phyloP scores from a whole-genome alignment of 495 filamentous ascomycete genomes.

The Melanomma pulvis-pyrius region DNA sequence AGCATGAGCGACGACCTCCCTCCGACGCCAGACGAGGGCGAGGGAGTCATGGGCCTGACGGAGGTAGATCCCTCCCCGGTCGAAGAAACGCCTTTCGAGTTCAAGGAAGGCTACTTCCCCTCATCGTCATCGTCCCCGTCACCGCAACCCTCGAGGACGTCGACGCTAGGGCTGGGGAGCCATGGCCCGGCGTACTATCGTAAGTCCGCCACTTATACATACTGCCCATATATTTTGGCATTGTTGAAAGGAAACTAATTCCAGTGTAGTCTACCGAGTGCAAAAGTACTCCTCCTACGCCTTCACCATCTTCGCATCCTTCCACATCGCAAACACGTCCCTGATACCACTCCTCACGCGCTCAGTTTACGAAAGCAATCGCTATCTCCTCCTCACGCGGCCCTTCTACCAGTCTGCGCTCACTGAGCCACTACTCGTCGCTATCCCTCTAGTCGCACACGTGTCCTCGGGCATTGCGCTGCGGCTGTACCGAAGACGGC shows the following conservation, averaged over 20 bases:
- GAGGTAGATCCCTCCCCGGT: slow-evolving; percentile 83
- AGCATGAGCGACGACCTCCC: slow-evolving; percentile 17
- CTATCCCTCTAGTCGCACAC: slow-evolving; percentile 59
- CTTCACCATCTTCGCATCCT: slow-evolving; percentile 72
- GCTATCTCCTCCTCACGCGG: slow-evolving; percentile 64
- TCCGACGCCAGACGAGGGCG: slow-evolving; percentile 26
- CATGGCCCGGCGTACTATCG: slow-evolving; percentile 45
- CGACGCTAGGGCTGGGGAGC: slow-evolving; percentile 43
- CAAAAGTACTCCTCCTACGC: slow-evolving; percentile 89
- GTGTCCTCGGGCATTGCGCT: slow-evolving; percentile 70
- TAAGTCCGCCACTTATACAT: slow-evolving; percentile 16
- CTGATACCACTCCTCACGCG: slow-evolving; percentile 63
- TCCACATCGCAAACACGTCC: slow-evolving; percentile 74
- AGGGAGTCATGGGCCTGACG: slow-evolving; percentile 60
- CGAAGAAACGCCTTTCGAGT: slow-evolving; percentile 59
- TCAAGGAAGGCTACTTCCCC: slow-evolving; percentile 61
- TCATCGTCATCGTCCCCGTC: slow-evolving; percentile 13
- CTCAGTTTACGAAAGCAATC: slow-evolving; percentile 56
- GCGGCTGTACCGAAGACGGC: slow-evolving; percentile 70
- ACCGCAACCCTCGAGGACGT: slow-evolving; percentile 30
- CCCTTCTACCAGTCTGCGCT: slow-evolving; percentile 79
- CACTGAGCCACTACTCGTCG: slow-evolving; percentile 66
- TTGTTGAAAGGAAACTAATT: slow-evolving; percentile 5
- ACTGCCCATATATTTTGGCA: neutral
- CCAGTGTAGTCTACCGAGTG: slow-evolving; percentile 76